Conservation (phyloP, 2,329 filamentous ascomycete species). For the Aspergillus calidoustus region DNA sequence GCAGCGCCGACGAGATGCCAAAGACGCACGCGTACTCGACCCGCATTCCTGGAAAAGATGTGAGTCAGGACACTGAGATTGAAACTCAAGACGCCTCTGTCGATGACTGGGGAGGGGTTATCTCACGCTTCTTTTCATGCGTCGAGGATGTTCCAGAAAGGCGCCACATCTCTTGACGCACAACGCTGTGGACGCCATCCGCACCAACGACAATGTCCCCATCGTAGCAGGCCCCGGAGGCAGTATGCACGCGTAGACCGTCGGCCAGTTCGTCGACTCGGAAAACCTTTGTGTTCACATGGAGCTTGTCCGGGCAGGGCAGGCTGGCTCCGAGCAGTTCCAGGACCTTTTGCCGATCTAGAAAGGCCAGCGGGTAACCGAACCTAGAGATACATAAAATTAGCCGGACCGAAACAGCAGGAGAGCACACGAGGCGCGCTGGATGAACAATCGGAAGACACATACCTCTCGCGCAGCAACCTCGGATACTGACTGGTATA, state of each 20-base stretch:
- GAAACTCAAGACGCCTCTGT: no score
- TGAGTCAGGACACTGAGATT: no score
- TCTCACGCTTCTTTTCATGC: not conserved
- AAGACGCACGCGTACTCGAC: conserved; percentile 2
- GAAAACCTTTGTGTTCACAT: conserved; percentile 33
- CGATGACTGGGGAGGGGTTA: not conserved
- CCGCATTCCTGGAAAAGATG: not conserved
- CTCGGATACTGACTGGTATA: conserved; percentile 14
- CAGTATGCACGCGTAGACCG: conserved; percentile 34
- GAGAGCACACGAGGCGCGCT: no score
- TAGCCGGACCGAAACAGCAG: not conserved
- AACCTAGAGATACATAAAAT: not conserved
- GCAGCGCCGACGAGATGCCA: not conserved
- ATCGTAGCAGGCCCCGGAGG: conserved; percentile 35
- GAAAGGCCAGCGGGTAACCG: conserved; percentile 25
- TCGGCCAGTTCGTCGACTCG: conserved; percentile 26
- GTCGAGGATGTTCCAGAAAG: not conserved
- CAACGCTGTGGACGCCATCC: not conserved
- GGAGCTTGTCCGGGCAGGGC: conserved; percentile 35
- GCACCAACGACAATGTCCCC: not conserved
- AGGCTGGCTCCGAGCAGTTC: conserved; percentile 25
- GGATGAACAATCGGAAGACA: not conserved
- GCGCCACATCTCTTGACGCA: not conserved
- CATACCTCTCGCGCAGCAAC: conserved; percentile 17
- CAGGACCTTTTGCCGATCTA: conserved; percentile 27